Evolutionary conservation across 257 asterid species (phyloP), one percentile per base, ranked within the genome.

Genomic region (Lavandula angustifolia): DNA sequence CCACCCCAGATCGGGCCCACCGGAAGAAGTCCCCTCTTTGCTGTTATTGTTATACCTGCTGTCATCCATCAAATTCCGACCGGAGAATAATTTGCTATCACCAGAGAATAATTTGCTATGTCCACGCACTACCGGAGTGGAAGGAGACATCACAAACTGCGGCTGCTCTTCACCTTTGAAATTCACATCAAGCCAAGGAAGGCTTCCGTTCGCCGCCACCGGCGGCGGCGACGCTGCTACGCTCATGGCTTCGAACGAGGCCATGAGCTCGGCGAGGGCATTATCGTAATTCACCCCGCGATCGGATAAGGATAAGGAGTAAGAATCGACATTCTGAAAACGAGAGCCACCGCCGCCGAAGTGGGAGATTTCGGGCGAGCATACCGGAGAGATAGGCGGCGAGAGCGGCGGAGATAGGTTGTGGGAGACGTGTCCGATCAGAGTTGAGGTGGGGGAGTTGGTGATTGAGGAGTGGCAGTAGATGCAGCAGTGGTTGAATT

Each of bases 1-100:
- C 98, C 98, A 92, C 6, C 85, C 95, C 7, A 92, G 81, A 84
- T 92, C 96, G 1, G 96, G 96, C 54, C 92, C 98, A 54, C 73
- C 79, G 67, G 69, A 49, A n/a, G 69, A 49, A n/a, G 54, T 63
- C 2, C 61, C 42, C 22, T 67, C 91, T 63, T 43, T 69, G 62
- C 51, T 74, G 72, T 56, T 40, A 6, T 9, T 74, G 72, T 56
- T 40, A 6, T 9, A 72, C 79, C 80, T 76, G 66, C 62, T 54
- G 40, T 76, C 88, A 60, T 81, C 87, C 65, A 63, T 56, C 72
- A 81, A 44, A 56, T 70, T 78, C 85, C 79, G 77, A 5, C 70
- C 80, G 2, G 77, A 63, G n/a, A 43, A 56, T 3, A 75, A 72
- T 5, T 70, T 78, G 61, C 82, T 54, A 3, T 58, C 59, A 4